A percentile compares a stretch with the other conserved stretches of the same genome.
phyloP scores from a whole-genome alignment of 371 early-diverging fungal species.

The Actinomucor elegans region DNA sequence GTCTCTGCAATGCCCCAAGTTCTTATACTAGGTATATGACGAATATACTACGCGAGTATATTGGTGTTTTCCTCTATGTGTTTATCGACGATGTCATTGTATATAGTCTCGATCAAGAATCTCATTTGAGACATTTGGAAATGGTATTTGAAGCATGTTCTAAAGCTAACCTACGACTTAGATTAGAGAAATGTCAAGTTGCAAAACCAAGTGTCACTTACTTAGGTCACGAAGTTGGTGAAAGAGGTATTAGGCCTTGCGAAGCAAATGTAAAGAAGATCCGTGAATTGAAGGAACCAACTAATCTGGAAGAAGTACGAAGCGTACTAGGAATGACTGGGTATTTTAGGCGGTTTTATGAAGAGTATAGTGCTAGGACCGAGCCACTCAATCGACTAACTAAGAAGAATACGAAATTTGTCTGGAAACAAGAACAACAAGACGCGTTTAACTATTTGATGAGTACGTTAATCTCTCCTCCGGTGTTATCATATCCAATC shows the following conservation, averaged over 20 bases:
- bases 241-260: constrained; percentile 17
- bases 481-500: constrained; percentile 30
- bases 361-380: constrained; percentile 13
- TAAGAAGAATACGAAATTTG: constrained; percentile 15
- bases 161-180: constrained; percentile 29
- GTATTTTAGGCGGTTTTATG: constrained; percentile 38
- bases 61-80: constrained; percentile 26
- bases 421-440: constrained; percentile 20
- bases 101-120: constrained; percentile 24
- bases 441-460: constrained; percentile 24
- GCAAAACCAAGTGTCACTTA: constrained; percentile 16
- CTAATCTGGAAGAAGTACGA: constrained; percentile 15
- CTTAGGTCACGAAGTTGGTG: constrained; percentile 39
- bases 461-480: constrained; percentile 10
- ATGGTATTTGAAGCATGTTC: constrained; percentile 34
- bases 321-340: constrained; percentile 30
- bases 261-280: constrained; percentile 9
- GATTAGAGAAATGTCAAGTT: constrained; percentile 42
- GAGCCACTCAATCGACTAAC: constrained; percentile 15
- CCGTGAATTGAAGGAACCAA: constrained; percentile 1
- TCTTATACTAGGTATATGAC: too few relatives aligned
- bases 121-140: constrained; percentile 35
- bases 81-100: constrained; percentile 55
- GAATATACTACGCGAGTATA: constrained; percentile 5
- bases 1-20: too few relatives aligned